Evolutionary conservation across 495 filamentous ascomycete species (phyloP).

Genomic region (Neurospora sublineolata): DNA sequence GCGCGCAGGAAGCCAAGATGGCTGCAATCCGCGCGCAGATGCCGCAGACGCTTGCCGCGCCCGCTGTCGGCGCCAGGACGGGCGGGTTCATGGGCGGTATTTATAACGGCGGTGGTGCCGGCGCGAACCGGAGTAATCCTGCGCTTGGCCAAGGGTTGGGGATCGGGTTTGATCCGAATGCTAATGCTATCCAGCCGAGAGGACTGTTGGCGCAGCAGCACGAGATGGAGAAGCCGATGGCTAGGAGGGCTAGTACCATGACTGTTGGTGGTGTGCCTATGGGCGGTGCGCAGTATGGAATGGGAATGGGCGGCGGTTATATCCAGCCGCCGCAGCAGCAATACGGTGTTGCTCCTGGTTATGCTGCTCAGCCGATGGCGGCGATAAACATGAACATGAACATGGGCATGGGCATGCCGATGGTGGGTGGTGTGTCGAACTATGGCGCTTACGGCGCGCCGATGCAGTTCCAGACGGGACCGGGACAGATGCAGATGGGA

Average conservation of each 20-base stretch:
- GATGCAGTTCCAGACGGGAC: slow-evolving; percentile 6
- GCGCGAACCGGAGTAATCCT: not conserved
- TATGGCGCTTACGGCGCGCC: slow-evolving; percentile 22
- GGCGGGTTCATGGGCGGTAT: slow-evolving; percentile 40
- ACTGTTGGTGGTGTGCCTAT: not conserved
- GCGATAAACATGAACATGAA: not conserved
- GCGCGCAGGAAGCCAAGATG: slow-evolving; percentile 29
- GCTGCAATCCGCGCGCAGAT: slow-evolving; percentile 31
- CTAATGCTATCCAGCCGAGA: not conserved
- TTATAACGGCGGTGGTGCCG: not conserved
- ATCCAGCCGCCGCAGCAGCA: not conserved
- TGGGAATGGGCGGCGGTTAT: not conserved
- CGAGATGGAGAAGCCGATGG: not conserved
- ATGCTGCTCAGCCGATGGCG: not conserved
- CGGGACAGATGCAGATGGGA: not conserved
- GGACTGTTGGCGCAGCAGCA: not conserved
- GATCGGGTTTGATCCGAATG: not conserved
- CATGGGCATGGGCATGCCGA: not conserved
- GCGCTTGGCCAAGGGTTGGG: not conserved
- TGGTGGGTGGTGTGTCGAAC: not conserved
- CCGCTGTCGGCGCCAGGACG: slow-evolving; percentile 12
- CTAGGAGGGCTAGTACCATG: not conserved
- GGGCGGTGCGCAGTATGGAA: not conserved
- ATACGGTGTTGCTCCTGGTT: not conserved
- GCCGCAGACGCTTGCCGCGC: slow-evolving; percentile 22